Percentiles rank a stretch among this genome's conserved stretches.
Evolutionary conservation across 345 rosid species (phyloP).

Genomic region (Camelina hispida): DNA sequence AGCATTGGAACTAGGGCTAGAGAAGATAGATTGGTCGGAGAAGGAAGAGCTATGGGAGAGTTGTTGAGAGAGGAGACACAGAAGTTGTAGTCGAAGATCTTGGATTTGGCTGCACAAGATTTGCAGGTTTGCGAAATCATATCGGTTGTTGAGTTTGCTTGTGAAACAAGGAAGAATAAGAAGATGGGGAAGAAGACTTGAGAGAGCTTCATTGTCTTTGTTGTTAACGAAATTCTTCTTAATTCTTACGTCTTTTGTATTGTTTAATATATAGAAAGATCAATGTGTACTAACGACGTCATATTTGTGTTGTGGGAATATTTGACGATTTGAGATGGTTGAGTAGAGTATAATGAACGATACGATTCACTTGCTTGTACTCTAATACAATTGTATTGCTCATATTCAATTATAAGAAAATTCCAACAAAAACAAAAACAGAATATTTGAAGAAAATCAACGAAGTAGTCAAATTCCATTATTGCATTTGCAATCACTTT

Average conservation of each 20-base stretch:
- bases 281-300: not conserved
- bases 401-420: not conserved
- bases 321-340: slow-evolving; percentile 18
- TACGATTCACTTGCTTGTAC: slow-evolving; percentile 38
- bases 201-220: slow-evolving; percentile 31
- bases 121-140: slow-evolving; percentile 52
- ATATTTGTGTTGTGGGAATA: slow-evolving; percentile 3
- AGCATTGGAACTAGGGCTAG: slow-evolving; percentile 60
- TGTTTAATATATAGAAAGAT: slow-evolving; percentile 2
- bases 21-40: slow-evolving; percentile 54
- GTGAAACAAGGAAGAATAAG: slow-evolving; percentile 20
- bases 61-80: slow-evolving; percentile 52
- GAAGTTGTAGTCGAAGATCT: slow-evolving; percentile 46
- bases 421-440: not conserved
- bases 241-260: not conserved
- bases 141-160: slow-evolving; percentile 40
- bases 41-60: slow-evolving; percentile 53
- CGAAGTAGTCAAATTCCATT: not conserved
- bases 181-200: not conserved
- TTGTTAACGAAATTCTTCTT: slow-evolving; percentile 11
- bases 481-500: not conserved
- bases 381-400: slow-evolving; percentile 17
- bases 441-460: not conserved
- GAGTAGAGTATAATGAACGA: slow-evolving; percentile 35
- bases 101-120: slow-evolving; percentile 50